Evolutionary conservation across 768 basidiomycete genomes (phyloP), one percentile per base, ranked within the genome.

Genomic region (Naganishia randhawae): DNA sequence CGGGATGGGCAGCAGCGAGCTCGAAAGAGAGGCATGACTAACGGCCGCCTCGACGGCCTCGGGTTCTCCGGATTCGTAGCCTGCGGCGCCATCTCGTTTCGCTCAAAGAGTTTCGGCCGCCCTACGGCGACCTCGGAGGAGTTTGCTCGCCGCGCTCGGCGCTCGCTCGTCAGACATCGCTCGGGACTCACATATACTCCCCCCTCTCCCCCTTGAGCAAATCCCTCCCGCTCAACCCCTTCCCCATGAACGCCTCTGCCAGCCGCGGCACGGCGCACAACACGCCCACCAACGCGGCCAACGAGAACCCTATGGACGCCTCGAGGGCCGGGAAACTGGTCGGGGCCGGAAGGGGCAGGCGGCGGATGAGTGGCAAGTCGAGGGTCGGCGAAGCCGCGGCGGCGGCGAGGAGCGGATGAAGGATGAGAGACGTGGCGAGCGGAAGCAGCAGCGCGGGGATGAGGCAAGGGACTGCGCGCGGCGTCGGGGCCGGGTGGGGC

Each of bases 181-280:
- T n/a, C n/a, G n/a, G 31, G 19, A 37, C 54, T 32, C 19, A 61
- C 57, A 61, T 61, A 25, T 33, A 61, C n/a, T 61, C 67, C 69
- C 54, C 76, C 50, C n/a, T 70, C 69, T 52, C 33, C 80, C 88
- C 85, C 79, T 99, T 98, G 55, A 96, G 83, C 69, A 96, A 81
- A 79, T 99, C 96, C 69, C 84, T 84, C 25, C 96, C 96, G 73
- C 87, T 88, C 64, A 99, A 82, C 53, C 89, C 87, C 1, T 91
- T 92, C 50, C 84, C 85, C 29, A 92, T 82, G 76, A 98, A 95
- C 0, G 86, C 84, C 0, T 87, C 86, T 0, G 89, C 90, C 16
- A 99, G 84, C 0, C 85, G 84, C n/a, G 94, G 95, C 33, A 98
- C 84, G 50, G 92, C 84, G 74, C 87, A 86, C 14, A 91, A 75